Evolutionary conservation across 106 monocot genomes (phyloP), one percentile per base, ranked within the genome.

Genomic region (Ottelia alismoides): DNA sequence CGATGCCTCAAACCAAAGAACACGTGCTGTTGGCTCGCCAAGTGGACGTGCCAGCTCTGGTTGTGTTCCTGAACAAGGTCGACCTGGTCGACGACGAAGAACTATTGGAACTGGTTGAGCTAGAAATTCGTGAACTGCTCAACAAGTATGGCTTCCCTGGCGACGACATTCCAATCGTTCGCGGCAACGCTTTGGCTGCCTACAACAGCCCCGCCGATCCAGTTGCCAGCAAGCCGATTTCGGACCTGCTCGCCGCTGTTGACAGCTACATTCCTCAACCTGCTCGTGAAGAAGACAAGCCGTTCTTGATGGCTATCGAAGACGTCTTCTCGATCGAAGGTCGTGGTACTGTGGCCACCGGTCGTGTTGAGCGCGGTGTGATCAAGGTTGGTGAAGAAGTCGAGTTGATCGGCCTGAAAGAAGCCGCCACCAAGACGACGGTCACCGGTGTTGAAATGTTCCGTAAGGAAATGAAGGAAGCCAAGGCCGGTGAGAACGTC

Each of bases 321-420:
- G 94, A 96, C 47, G 94, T 96, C 20, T 96, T 96, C 73, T 96
- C 94, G 24, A 96, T 96, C 71, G 87, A 86, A 11, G 84, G 90
- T 0, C 79, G 90, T 29, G 92, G 92, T 2, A 92, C 92, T 2
- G 92, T 92, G 23, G 82, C 92, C 70, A 92, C 92, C 5, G 92
- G 92, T 0, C 60, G 92, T 25, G 70, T 87, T 2, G 92, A 92
- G 64, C 70, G 92, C 43, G 92, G 92, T 22, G 79, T 66, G 1
- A 26, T 92, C 2, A 92, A 80, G 73, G 69, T 87, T 16, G 76
- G 82, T 0, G 87, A 87, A 0, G 75, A 74, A 0, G 57, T 92
- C 19, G 92, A 88, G 3, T 16, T 88, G 6, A 75, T 87, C 11
- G 87, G 87, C 18, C 72, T 87, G 22, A 44, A 78, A 3, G 75